Conservation (phyloP, 73 alveolate genomes). For the Blepharisma japonicum region DNA sequence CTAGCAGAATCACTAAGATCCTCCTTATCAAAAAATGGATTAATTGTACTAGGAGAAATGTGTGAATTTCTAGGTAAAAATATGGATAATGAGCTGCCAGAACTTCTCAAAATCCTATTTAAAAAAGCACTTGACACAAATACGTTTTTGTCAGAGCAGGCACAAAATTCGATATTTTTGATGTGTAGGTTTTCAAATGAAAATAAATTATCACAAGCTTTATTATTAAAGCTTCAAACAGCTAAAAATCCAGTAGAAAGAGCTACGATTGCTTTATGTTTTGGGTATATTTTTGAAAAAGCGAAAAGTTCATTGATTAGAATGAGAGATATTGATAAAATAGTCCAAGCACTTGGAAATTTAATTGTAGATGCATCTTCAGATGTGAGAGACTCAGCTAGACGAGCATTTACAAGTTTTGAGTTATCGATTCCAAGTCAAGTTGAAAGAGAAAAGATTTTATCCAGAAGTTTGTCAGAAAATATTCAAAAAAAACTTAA, state of each 20-base stretch:
- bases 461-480: neutral
- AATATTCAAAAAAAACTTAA: neutral
- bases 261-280: constrained; percentile 24
- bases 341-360: constrained; percentile 8
- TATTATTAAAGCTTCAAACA: neutral
- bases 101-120: neutral
- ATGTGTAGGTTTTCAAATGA: neutral
- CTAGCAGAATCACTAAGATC: constrained; percentile 25
- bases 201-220: neutral
- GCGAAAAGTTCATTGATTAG: neutral
- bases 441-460: neutral
- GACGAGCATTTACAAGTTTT: neutral
- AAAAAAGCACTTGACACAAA: constrained; percentile 28
- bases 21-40: constrained; percentile 7
- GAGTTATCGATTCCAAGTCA: neutral
- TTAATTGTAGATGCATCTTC: constrained; percentile 16
- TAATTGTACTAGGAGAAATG: constrained; percentile 22
- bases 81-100: constrained; percentile 23
- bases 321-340: constrained; percentile 19
- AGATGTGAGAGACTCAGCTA: constrained; percentile 16
- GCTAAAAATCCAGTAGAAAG: constrained; percentile 6
- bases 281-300: neutral
- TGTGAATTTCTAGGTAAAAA: neutral
- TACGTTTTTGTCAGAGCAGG: constrained; percentile 22
- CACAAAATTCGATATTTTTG: neutral